phyloP scores from a whole-genome alignment of 805 yeast species.

The Yarrowia sp. region DNA sequence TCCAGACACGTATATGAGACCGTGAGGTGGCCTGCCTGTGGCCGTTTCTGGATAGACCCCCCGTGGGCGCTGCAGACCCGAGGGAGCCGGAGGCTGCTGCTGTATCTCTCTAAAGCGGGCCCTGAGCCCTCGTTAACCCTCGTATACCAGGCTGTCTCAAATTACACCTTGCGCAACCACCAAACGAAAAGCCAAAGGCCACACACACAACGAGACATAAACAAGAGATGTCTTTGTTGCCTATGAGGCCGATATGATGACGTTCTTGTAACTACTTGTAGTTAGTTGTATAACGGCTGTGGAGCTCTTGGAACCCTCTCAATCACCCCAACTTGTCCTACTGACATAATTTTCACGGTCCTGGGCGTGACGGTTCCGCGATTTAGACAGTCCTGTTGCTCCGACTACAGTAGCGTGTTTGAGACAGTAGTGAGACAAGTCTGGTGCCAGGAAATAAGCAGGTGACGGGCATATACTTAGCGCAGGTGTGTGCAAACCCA shows the following conservation, averaged over 20 bases:
- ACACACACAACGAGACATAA: conserved; percentile 5
- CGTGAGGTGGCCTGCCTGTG: not conserved
- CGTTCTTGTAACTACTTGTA: no score
- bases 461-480: conserved; percentile 22
- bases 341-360: conserved; percentile 9
- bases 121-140: not conserved
- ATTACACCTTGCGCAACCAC: conserved; percentile 18
- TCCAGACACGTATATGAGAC: conserved; percentile 1
- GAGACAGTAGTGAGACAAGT: conserved; percentile 16
- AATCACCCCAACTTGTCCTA: no score
- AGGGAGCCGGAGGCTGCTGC: not conserved
- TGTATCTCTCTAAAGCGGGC: not conserved
- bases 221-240: conserved; percentile 3
- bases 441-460: conserved; percentile 1
- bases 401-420: conserved; percentile 4
- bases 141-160: conserved; percentile 13
- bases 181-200: not conserved
- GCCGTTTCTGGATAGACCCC: not conserved
- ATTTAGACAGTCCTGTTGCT: not conserved
- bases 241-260: no score
- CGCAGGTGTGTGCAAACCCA: conserved; percentile 12
- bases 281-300: no score
- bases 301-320: no score
- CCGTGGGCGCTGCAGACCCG: not conserved
- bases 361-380: conserved; percentile 9